phyloP scores from a whole-genome alignment of 768 basidiomycete species.

The Lyophyllum atratum region DNA sequence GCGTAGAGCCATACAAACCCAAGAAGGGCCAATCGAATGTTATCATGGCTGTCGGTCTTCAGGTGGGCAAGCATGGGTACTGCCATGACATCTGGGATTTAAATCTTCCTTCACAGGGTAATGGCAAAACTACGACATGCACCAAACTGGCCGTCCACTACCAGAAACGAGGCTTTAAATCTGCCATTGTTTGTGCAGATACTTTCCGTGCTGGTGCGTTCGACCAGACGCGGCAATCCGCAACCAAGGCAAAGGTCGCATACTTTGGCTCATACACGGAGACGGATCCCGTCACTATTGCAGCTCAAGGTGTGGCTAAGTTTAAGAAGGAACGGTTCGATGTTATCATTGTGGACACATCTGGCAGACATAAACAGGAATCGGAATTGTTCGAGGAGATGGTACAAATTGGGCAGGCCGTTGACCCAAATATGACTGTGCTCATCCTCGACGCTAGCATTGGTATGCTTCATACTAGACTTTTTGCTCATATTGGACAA shows the following conservation, averaged over 20 bases:
- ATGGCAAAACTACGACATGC: constrained; percentile 99
- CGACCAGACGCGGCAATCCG: constrained; percentile 98
- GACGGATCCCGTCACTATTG: constrained; percentile 95
- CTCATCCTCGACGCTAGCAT: constrained; percentile 97
- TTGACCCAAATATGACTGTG: constrained; percentile 95
- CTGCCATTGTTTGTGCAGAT: constrained; percentile 97
- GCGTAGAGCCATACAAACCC: constrained; percentile 93
- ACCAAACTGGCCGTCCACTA: constrained; percentile 98
- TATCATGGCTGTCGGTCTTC: constrained; percentile 96
- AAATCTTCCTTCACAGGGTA: constrained; percentile 58
- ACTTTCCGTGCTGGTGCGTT: constrained; percentile 99
- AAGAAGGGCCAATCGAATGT: constrained; percentile 93
- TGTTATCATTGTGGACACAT: constrained; percentile 98
- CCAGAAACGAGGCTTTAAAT: constrained; percentile 94
- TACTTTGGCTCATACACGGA: constrained; percentile 99
- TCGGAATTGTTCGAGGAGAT: constrained; percentile 96
- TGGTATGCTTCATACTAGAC: constrained; percentile 43
- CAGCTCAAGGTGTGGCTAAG: constrained; percentile 91
- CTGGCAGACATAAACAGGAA: constrained; percentile 96
- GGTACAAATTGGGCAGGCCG: constrained; percentile 93
- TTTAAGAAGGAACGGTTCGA: constrained; percentile 99
- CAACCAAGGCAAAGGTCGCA: constrained; percentile 97
- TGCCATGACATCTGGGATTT: not conserved
- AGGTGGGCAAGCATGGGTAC: constrained; percentile 49
- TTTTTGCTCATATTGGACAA: not conserved